phyloP scores from a whole-genome alignment of 2,329 filamentous ascomycete species.

The Byssoonygena ceratinophila region DNA sequence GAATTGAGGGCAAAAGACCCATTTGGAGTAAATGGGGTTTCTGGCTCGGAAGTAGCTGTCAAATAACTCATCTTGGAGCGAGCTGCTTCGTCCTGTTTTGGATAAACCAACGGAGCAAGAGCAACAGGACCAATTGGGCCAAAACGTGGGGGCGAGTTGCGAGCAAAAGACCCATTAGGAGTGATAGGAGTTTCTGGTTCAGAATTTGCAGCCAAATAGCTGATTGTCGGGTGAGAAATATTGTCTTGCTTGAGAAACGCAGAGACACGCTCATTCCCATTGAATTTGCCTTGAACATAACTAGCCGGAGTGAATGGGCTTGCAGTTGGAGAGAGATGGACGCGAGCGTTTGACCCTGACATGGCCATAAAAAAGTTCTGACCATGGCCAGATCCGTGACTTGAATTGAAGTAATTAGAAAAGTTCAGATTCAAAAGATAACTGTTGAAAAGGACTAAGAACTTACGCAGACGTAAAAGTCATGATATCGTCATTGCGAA shows the following conservation, averaged over 20 bases:
- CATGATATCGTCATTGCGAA: conserved; percentile 3
- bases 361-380: conserved; percentile 26
- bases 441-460: background rate
- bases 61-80: conserved; percentile 18
- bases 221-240: conserved; percentile 12
- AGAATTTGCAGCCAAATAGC: conserved; percentile 20
- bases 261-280: conserved; percentile 12
- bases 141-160: conserved; percentile 17
- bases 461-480: conserved; percentile 7
- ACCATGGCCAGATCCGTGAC: conserved; percentile 14
- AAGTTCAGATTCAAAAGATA: background rate
- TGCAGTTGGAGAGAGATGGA: conserved; percentile 52
- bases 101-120: conserved; percentile 10
- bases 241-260: conserved; percentile 6
- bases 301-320: conserved; percentile 49
- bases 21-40: conserved; percentile 14
- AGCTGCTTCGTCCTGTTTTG: conserved; percentile 7
- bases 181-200: conserved; percentile 16
- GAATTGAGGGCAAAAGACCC: conserved; percentile 15
- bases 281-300: conserved; percentile 12
- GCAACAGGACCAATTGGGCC: conserved; percentile 20
- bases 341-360: conserved; percentile 15
- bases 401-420: conserved; percentile 1
- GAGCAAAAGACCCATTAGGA: conserved; percentile 13
- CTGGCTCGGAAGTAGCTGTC: conserved; percentile 18